Evolutionary conservation across 805 yeast species (phyloP).

Genomic region (Teunomyces tritomae): DNA sequence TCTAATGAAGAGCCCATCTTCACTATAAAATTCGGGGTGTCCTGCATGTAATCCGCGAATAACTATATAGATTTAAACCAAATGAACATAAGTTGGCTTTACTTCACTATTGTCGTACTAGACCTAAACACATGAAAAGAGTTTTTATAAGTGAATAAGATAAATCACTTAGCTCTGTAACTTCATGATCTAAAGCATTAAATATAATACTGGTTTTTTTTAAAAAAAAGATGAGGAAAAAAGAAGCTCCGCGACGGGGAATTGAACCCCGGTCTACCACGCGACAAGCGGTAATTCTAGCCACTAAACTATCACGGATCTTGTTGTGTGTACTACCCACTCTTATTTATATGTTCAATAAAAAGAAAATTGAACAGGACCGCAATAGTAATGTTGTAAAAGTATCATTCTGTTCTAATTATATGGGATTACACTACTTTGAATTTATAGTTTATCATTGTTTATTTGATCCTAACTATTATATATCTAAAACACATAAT

Average conservation of each 20-base stretch:
- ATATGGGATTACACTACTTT: background rate
- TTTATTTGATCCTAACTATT: background rate
- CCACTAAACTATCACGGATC: constrained; percentile 17
- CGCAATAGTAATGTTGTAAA: background rate
- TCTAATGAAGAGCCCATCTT: background rate
- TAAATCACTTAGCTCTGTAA: too few species aligned
- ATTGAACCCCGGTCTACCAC: constrained; percentile 21
- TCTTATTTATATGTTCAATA: too few species aligned
- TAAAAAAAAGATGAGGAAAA: background rate
- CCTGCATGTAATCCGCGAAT: background rate
- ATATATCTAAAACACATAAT: background rate
- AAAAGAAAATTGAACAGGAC: background rate
- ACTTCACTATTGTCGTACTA: too few species aligned
- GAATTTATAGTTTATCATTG: background rate
- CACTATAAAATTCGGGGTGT: background rate
- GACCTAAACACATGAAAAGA: too few species aligned
- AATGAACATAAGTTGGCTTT: too few species aligned
- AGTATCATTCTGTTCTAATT: too few species aligned
- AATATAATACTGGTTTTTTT: background rate
- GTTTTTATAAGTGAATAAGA: background rate
- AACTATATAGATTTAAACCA: too few species aligned
- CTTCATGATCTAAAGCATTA: too few species aligned
- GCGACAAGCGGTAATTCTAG: constrained; percentile 21
- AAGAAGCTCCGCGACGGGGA: constrained; percentile 18
- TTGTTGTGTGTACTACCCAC: background rate